A percentile compares a stretch with the other conserved stretches of the same genome.
Conservation (phyloP, 1,139 yeast genomes). For the Groenewaldozyma auringiensis region DNA sequence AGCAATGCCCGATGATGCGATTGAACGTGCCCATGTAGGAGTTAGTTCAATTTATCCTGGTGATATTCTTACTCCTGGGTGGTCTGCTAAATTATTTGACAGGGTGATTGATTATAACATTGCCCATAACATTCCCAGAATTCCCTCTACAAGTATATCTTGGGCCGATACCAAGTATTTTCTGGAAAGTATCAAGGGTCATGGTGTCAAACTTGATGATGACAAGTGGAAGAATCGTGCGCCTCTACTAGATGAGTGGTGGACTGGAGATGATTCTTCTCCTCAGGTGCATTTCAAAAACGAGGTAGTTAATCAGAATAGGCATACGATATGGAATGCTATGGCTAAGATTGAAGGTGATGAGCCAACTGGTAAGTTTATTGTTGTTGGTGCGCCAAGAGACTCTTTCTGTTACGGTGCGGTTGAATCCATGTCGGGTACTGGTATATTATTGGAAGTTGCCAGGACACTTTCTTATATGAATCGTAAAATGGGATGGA, state of each 20-base stretch:
- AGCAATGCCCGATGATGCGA: slow-evolving; percentile 38
- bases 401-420: slow-evolving; percentile 78
- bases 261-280: slow-evolving; percentile 38
- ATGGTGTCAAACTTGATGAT: slow-evolving; percentile 39
- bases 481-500: slow-evolving; percentile 64
- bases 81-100: slow-evolving; percentile 42
- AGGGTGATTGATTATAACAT: slow-evolving; percentile 37
- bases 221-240: slow-evolving; percentile 30
- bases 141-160: slow-evolving; percentile 73
- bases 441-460: slow-evolving; percentile 63
- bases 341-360: slow-evolving; percentile 71
- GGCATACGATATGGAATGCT: slow-evolving; percentile 72
- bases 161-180: slow-evolving; percentile 57
- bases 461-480: slow-evolving; percentile 64
- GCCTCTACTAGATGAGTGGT: slow-evolving; percentile 31
- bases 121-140: slow-evolving; percentile 52
- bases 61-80: slow-evolving; percentile 72
- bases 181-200: slow-evolving; percentile 39
- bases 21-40: slow-evolving; percentile 61
- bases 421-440: slow-evolving; percentile 64
- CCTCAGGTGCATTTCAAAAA: slow-evolving; percentile 37
- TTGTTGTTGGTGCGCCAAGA: slow-evolving; percentile 77
- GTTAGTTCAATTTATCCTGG: slow-evolving; percentile 64
- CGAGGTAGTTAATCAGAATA: slow-evolving; percentile 44
- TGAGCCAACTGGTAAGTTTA: slow-evolving; percentile 68